Base-by-base conservation (phyloP, 2,329 filamentous ascomycete genomes). In the Arthrobotrys entomopaga region DNA sequence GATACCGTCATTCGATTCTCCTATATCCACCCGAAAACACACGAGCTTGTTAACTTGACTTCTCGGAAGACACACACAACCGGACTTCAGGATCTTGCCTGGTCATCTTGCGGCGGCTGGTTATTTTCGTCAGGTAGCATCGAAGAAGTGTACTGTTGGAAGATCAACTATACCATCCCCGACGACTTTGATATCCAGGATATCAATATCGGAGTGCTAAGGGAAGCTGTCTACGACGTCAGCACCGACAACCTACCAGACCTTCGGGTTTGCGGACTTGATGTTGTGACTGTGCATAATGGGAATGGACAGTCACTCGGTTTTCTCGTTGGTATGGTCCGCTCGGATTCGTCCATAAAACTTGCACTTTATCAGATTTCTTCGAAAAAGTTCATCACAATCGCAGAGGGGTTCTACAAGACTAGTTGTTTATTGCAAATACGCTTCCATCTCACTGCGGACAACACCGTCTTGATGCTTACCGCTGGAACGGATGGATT, bases 121-220 rank as follows among this genome's bases (percentile, higher is more conserved):
- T 86, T 99, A 1, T 91, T 98, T 80, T 97, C 91, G 77, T 93
- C 92, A 78, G 92, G 88, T 4, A 95, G 93, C 0, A 89, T 88
- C 74, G 94, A 97, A 80, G 94, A 99, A 81, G 90, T 98, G 76
- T 94, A 90, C 78, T 86, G 93, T 10, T 99, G 95, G 94, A 86
- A 87, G 46, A 81, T 94, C 38, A 84, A 83, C 53, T 79, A 79
- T 10, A 60, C 49, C 13, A 34, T 34, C 10, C 80, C 91, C 5
- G 4, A 22, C 13, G 15, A n/a, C n/a, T 20, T n/a, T 16, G 15
- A 22, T 46, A 13, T 15, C 1, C 26, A 53, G 29, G 29, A n/a
- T 11, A 11, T 15, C 19, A 60, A 46, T 10, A 58, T 60, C 1
- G 87, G 86, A 0, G 83, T 89, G 1, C 81, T 87, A 11, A 86